phyloP scores from a whole-genome alignment of 352 stramenopile genomes.

The Thraustotheca clavata region DNA sequence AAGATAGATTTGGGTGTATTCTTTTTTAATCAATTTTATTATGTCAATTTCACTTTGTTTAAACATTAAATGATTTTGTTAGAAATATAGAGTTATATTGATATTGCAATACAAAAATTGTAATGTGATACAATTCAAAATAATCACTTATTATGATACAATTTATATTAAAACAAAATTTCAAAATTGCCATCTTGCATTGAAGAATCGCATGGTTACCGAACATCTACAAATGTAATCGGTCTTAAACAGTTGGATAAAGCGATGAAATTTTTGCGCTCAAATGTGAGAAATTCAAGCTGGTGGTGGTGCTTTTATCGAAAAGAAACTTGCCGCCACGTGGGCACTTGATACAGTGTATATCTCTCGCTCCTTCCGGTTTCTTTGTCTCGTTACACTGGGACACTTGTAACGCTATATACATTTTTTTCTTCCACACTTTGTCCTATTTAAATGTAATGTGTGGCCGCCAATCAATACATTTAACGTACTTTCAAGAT shows the following conservation, averaged over 20 bases:
- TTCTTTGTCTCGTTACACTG: not conserved
- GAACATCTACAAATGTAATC: not conserved
- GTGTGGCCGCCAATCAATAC: not conserved
- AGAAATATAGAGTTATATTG: too few relatives aligned
- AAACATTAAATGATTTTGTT: too few relatives aligned
- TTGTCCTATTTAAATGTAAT: not conserved
- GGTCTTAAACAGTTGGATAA: not conserved
- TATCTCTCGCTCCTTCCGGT: not conserved
- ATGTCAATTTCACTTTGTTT: too few relatives aligned
- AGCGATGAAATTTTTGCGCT: not conserved
- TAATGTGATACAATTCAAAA: slow-evolving; percentile 8
- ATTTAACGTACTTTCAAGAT: not conserved
- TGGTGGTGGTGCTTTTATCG: not conserved
- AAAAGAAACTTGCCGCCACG: not conserved
- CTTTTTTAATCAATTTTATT: too few relatives aligned
- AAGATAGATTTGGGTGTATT: too few relatives aligned
- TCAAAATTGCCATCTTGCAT: slow-evolving; percentile 4
- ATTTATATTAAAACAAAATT: too few relatives aligned
- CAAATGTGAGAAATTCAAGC: not conserved
- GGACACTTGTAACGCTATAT: slow-evolving; percentile 2
- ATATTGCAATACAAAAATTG: not conserved
- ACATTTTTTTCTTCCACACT: slow-evolving; percentile 1
- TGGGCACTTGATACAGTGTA: not conserved
- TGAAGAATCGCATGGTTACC: not conserved
- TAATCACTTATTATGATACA: slow-evolving; percentile 2